Conservation (phyloP, 176 grass and related monocot genomes). For the Hsuehochloa calcarea region DNA sequence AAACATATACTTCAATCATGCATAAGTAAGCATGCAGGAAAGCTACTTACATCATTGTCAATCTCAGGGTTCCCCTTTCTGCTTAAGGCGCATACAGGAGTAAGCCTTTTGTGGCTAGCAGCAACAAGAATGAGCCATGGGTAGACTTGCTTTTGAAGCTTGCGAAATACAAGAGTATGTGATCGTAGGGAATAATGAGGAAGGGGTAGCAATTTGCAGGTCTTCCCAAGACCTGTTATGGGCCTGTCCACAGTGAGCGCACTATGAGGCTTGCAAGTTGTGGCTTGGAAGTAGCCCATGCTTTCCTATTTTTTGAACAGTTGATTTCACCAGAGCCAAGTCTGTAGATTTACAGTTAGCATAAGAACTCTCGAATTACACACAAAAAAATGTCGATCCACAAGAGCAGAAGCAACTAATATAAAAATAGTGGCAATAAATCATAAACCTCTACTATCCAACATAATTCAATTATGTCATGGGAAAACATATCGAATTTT, state of each 20-base stretch:
- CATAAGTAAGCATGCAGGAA: not conserved
- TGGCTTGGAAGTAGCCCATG: constrained; percentile 69
- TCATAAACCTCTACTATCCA: not conserved
- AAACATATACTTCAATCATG: not conserved
- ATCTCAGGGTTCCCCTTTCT: constrained; percentile 38
- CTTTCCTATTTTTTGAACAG: constrained; percentile 47
- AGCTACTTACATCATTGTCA: constrained; percentile 61
- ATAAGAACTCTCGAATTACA: constrained; percentile 25
- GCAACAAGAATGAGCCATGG: constrained; percentile 38
- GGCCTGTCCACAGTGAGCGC: constrained; percentile 46
- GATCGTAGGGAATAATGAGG: constrained; percentile 35
- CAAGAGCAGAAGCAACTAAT: not conserved
- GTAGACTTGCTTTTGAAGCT: constrained; percentile 43
- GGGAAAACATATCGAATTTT: constrained; percentile 3
- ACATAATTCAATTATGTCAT: not conserved
- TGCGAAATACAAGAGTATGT: constrained; percentile 27
- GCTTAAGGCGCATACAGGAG: constrained; percentile 38
- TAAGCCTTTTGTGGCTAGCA: constrained; percentile 46
- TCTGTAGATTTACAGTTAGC: constrained; percentile 28
- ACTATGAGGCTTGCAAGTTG: constrained; percentile 58
- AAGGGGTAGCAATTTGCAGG: constrained; percentile 14
- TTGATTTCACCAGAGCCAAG: constrained; percentile 14
- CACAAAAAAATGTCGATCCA: not conserved
- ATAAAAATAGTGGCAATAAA: not conserved
- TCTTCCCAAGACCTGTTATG: constrained; percentile 41